Conservation (phyloP, 2,329 filamentous ascomycete genomes). For the Macrophomina pseudophaseolina region DNA sequence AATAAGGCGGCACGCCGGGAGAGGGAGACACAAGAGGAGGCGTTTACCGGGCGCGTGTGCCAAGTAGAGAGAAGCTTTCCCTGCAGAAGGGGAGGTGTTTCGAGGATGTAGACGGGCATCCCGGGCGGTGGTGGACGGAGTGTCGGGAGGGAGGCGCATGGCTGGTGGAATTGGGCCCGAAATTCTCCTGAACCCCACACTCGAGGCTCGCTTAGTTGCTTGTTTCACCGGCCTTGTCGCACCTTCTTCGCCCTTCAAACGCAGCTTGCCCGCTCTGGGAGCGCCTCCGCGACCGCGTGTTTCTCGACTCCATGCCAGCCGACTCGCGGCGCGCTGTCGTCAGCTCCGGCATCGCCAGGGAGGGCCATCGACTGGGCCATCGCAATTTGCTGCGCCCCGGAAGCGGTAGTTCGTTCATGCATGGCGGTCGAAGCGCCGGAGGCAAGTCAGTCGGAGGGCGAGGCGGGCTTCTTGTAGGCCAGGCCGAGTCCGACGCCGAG, state of each 20-base stretch:
- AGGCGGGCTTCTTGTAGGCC: not conserved
- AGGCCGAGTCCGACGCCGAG: constrained; percentile 20
- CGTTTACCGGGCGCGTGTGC: not conserved
- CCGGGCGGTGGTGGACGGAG: constrained; percentile 7
- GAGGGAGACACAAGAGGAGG: not conserved
- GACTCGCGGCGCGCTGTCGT: not conserved
- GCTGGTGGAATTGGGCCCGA: constrained; percentile 11
- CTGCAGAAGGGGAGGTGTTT: not conserved
- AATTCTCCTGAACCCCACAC: constrained; percentile 21
- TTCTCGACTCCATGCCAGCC: constrained; percentile 7
- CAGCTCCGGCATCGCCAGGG: not conserved
- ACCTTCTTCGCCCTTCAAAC: not conserved
- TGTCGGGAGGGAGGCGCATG: constrained; percentile 8
- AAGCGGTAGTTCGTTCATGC: constrained; percentile 3
- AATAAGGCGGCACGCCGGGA: not conserved
- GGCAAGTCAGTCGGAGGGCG: not conserved
- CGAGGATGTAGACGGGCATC: not conserved
- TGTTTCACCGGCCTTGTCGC: constrained; percentile 16
- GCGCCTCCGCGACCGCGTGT: not conserved
- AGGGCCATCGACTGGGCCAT: not conserved
- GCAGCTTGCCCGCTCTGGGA: not conserved
- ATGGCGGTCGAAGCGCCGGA: not conserved
- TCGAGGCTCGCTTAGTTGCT: constrained; percentile 6
- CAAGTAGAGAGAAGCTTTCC: constrained; percentile 9
- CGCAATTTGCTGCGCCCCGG: constrained; percentile 4